Evolutionary conservation across 2,329 filamentous ascomycete species (phyloP).

Genomic region (Metarhizium sp.): DNA sequence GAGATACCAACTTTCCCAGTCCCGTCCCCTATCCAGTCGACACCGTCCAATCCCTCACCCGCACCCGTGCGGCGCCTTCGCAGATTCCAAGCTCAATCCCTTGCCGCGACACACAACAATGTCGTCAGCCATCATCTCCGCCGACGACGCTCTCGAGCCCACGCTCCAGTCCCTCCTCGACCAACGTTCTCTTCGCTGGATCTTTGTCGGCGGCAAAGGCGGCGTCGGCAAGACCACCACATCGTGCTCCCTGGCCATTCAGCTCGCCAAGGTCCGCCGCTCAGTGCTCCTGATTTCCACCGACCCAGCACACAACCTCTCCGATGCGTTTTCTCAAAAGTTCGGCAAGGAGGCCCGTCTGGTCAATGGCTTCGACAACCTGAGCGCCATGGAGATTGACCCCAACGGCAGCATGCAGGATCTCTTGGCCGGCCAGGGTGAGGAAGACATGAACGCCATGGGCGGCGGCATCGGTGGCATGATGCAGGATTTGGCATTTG

Average conservation of each 20-base stretch:
- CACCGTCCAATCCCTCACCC: too few species aligned
- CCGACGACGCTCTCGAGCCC: constrained; percentile 75
- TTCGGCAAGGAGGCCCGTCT: constrained; percentile 97
- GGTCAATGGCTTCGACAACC: constrained; percentile 82
- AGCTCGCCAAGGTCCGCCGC: constrained; percentile 89
- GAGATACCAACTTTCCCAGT: neutral
- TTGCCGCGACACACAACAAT: constrained; percentile 13
- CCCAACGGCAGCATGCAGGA: constrained; percentile 98
- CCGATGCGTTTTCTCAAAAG: constrained; percentile 96
- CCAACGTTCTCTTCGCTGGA: constrained; percentile 93
- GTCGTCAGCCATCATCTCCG: constrained; percentile 31
- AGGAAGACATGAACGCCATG: constrained; percentile 59
- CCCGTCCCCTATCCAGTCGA: neutral
- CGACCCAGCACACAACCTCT: constrained; percentile 95
- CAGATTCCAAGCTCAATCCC: neutral
- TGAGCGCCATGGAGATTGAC: constrained; percentile 98
- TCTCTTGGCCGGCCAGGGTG: constrained; percentile 67
- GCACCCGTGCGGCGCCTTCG: neutral
- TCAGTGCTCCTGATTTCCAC: constrained; percentile 97
- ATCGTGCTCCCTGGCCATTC: constrained; percentile 94
- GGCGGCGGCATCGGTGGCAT: constrained; percentile 75
- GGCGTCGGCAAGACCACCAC: constrained; percentile 99
- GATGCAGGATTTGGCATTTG: constrained; percentile 98
- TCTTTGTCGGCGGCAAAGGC: constrained; percentile 97
- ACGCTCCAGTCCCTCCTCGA: constrained; percentile 90